These are phyloP conservation scores for Balansia obtecta DNA, from an alignment of 2,329 filamentous ascomycete species.

Conservation along the genomic window DNA sequence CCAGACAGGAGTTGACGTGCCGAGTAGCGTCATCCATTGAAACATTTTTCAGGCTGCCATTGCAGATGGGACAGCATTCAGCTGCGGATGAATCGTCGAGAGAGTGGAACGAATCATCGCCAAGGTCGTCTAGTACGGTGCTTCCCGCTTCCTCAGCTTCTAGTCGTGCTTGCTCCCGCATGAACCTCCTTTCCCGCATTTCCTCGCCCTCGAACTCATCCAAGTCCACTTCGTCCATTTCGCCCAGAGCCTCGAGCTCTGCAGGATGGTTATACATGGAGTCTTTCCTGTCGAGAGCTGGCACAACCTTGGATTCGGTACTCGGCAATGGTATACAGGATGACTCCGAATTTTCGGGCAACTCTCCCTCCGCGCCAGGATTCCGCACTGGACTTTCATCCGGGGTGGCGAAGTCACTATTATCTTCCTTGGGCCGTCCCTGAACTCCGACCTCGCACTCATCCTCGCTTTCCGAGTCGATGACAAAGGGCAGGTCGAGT, in stretches of 20 bases:
- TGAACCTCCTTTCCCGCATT: slow-evolving; percentile 52
- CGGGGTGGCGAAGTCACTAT: too few species aligned
- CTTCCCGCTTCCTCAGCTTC: slow-evolving; percentile 44
- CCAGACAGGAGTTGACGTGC: slow-evolving; percentile 89
- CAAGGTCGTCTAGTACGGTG: slow-evolving; percentile 23
- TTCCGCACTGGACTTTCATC: neutral
- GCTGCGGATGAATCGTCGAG: slow-evolving; percentile 16
- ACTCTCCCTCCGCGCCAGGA: neutral
- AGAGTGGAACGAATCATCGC: slow-evolving; percentile 17
- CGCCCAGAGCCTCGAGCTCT: slow-evolving; percentile 21
- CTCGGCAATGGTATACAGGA: slow-evolving; percentile 14
- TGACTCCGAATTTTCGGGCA: neutral
- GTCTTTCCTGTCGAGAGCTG: slow-evolving; percentile 12
- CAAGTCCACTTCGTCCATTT: slow-evolving; percentile 45
- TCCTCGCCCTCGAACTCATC: slow-evolving; percentile 49
- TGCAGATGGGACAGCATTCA: slow-evolving; percentile 65
- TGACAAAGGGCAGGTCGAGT: slow-evolving; percentile 45
- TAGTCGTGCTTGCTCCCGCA: slow-evolving; percentile 61
- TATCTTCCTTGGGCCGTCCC: neutral
- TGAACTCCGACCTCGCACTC: slow-evolving; percentile 11
- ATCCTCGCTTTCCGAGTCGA: slow-evolving; percentile 51
- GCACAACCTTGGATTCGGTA: slow-evolving; percentile 9
- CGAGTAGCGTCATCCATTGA: slow-evolving; percentile 56
- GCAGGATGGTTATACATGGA: slow-evolving; percentile 21
- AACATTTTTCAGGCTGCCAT: slow-evolving; percentile 45